A percentile compares a stretch with the other conserved stretches of the same genome.
Conservation (phyloP, 148 eudicot species). For the Vaccinium darrowii region DNA sequence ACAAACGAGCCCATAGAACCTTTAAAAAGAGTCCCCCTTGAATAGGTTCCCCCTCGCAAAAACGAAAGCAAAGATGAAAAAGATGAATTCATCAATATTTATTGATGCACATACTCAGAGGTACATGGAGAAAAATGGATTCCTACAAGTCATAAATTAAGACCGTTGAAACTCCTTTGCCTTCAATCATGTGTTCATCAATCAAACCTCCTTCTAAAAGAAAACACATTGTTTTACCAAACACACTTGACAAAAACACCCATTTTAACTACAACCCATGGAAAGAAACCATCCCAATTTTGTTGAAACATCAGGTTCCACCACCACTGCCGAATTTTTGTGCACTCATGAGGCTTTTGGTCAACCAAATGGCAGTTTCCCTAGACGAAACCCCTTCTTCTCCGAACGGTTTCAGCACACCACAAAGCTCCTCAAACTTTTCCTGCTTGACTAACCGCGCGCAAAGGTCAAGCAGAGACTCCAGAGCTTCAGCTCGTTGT, state of each 20-base stretch:
- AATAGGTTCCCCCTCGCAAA: not conserved
- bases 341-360: conserved; percentile 83
- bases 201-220: not conserved
- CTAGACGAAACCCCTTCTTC: conserved; percentile 88
- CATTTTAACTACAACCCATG: not conserved
- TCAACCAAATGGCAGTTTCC: conserved; percentile 95
- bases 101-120: not conserved
- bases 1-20: not conserved
- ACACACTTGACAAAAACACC: not conserved
- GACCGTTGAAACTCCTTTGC: not conserved
- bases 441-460: conserved; percentile 78
- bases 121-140: not conserved
- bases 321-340: conserved; percentile 41
- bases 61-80: not conserved
- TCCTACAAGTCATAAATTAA: not conserved
- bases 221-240: not conserved
- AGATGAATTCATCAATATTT: not conserved
- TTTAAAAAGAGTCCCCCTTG: too few relatives aligned
- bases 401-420: conserved; percentile 85
- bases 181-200: not conserved
- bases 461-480: conserved; percentile 90
- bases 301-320: conserved; percentile 23
- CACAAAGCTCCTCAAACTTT: conserved; percentile 73
- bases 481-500: conserved; percentile 84
- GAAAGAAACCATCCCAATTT: conserved; percentile 4